A percentile compares a stretch with the other conserved stretches of the same genome.
These are phyloP conservation scores for Colletotrichum somersetense DNA, from an alignment of 2,329 filamentous ascomycete genomes.

Conservation along the genomic window DNA sequence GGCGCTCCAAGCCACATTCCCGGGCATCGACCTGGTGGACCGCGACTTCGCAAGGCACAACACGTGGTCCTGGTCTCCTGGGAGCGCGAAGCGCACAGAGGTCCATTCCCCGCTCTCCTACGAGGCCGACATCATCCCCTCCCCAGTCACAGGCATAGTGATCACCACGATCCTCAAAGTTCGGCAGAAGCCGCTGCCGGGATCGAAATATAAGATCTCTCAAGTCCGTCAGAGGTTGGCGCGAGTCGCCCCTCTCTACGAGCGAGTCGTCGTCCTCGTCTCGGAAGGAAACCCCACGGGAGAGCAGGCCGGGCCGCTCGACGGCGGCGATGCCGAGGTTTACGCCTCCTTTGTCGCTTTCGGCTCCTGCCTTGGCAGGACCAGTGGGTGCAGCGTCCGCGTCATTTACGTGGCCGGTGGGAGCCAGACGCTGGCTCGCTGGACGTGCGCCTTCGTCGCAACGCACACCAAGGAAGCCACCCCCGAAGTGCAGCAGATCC, in stretches of 20 bases:
- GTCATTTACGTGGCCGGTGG: conserved; percentile 65
- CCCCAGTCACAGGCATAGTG: conserved; percentile 76
- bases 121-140: conserved; percentile 81
- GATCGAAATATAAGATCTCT: conserved; percentile 51
- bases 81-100: conserved; percentile 44
- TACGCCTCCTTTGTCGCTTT: conserved; percentile 67
- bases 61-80: conserved; percentile 50
- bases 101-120: conserved; percentile 55
- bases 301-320: conserved; percentile 56
- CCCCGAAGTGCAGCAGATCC: conserved; percentile 48
- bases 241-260: conserved; percentile 70
- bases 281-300: conserved; percentile 63
- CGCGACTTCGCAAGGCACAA: conserved; percentile 66
- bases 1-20: conserved; percentile 62
- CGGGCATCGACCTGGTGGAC: conserved; percentile 67
- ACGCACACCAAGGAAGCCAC: conserved; percentile 52
- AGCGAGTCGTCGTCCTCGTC: conserved; percentile 76
- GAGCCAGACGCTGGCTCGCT: conserved; percentile 62
- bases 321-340: conserved; percentile 56
- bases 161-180: conserved; percentile 78
- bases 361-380: conserved; percentile 54
- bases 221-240: conserved; percentile 68
- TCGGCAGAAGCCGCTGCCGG: conserved; percentile 77
- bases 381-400: conserved; percentile 47
- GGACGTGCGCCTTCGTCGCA: conserved; percentile 66